phyloP scores from a whole-genome alignment of 2,329 filamentous ascomycete species.

The Dothistroma pini region DNA sequence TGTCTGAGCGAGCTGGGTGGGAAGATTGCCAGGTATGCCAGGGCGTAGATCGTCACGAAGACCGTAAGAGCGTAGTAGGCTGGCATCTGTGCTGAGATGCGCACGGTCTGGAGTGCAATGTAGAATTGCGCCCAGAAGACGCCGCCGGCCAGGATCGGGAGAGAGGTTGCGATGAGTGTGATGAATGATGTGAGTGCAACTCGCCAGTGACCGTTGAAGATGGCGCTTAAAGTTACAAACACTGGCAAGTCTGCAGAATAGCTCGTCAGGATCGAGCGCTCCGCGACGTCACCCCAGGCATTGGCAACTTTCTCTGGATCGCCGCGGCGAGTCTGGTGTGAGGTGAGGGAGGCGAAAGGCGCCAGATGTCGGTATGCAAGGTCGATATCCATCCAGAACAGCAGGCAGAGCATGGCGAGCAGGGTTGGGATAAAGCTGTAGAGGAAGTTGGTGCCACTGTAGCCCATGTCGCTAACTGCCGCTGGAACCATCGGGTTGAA shows the following conservation, averaged over 20 bases:
- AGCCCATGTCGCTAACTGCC: slow-evolving; percentile 50
- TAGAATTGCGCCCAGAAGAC: slow-evolving; percentile 70
- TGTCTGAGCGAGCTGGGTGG: slow-evolving; percentile 43
- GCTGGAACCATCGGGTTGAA: slow-evolving; percentile 66
- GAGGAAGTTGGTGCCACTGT: slow-evolving; percentile 83
- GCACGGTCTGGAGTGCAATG: slow-evolving; percentile 46
- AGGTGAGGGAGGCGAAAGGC: slow-evolving; percentile 62
- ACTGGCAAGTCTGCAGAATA: slow-evolving; percentile 66
- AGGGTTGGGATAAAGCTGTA: slow-evolving; percentile 72
- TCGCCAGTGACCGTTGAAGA: slow-evolving; percentile 61
- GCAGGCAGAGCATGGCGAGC: slow-evolving; percentile 63
- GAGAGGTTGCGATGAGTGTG: slow-evolving; percentile 55
- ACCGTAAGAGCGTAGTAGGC: slow-evolving; percentile 69
- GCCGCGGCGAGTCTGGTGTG: slow-evolving; percentile 30
- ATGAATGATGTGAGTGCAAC: slow-evolving; percentile 60
- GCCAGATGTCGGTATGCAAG: slow-evolving; percentile 62
- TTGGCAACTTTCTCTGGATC: slow-evolving; percentile 21
- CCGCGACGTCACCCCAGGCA: slow-evolving; percentile 40
- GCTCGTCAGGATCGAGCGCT: slow-evolving; percentile 63
- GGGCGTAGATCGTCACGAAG: slow-evolving; percentile 67
- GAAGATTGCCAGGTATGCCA: slow-evolving; percentile 66
- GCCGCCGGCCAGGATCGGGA: slow-evolving; percentile 67
- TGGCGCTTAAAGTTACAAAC: slow-evolving; percentile 56
- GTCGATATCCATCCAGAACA: slow-evolving; percentile 65
- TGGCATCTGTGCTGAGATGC: slow-evolving; percentile 69